Percentiles rank a stretch among this genome's conserved stretches.
Evolutionary conservation across 345 rosid species (phyloP).

Genomic region (Acer yangbiense): DNA sequence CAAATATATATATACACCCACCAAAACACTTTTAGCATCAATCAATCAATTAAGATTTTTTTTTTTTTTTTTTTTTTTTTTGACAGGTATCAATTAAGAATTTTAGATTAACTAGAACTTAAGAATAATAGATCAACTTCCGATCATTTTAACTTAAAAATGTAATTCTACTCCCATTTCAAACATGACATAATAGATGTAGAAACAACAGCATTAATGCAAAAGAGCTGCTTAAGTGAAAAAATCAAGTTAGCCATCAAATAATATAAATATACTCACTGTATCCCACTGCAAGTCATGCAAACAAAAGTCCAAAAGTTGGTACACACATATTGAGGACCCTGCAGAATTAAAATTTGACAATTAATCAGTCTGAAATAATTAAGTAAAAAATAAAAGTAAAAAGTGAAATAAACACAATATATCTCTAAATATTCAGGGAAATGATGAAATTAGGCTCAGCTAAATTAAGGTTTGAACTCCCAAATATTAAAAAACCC

Average conservation of each 20-base stretch:
- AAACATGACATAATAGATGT: not conserved
- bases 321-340: constrained; percentile 94
- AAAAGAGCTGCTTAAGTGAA: not conserved
- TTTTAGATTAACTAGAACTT: not conserved
- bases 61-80: not conserved
- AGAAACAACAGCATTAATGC: not conserved
- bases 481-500: not conserved
- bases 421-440: not conserved
- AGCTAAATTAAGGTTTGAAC: not conserved
- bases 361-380: not conserved
- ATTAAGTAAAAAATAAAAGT: constrained; percentile 1
- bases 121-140: not conserved
- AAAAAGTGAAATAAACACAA: not conserved
- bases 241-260: not conserved
- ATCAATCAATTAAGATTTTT: not conserved
- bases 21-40: not conserved
- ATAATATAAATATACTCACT: constrained; percentile 57
- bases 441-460: not conserved
- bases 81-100: too few relatives aligned
- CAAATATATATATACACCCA: not conserved
- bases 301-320: constrained; percentile 96
- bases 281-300: constrained; percentile 91
- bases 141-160: constrained; percentile 1
- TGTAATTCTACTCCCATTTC: not conserved
- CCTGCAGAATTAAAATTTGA: constrained; percentile 58